Percentiles rank a stretch among this genome's conserved stretches.
phyloP scores from a whole-genome alignment of 1,139 yeast species.

The Sporopachydermia cereana region DNA sequence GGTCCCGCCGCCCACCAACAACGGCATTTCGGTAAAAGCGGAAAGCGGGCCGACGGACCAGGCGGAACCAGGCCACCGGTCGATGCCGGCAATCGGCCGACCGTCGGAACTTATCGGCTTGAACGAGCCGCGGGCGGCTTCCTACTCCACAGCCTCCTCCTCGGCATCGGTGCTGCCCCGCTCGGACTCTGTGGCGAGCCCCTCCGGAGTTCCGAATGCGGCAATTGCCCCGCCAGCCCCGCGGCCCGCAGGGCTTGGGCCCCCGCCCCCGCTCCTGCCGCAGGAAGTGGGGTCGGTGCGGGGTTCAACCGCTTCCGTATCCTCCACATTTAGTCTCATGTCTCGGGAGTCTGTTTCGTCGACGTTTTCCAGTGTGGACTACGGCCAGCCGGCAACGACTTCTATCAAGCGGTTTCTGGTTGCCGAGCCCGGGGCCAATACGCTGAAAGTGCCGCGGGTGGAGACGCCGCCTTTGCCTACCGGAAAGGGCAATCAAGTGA shows the following conservation, averaged over 20 bases:
- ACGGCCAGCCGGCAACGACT: background rate
- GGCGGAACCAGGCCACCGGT: background rate
- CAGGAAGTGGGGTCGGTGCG: background rate
- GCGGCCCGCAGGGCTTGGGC: background rate
- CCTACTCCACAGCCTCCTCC: background rate
- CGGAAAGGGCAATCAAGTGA: background rate
- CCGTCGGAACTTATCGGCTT: background rate
- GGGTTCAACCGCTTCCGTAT: background rate
- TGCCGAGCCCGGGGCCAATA: background rate
- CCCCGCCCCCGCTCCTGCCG: background rate
- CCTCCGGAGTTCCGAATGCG: background rate
- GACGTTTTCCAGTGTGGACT: background rate
- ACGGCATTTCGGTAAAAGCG: background rate
- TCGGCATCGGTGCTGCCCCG: background rate
- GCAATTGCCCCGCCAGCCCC: background rate
- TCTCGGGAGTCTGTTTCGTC: slow-evolving; percentile 4
- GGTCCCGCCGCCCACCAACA: slow-evolving; percentile 5
- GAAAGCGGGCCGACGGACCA: background rate
- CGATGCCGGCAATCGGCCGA: background rate
- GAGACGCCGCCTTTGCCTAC: background rate
- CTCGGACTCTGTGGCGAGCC: background rate
- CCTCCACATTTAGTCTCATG: background rate
- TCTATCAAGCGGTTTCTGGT: background rate
- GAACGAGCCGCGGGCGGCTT: background rate
- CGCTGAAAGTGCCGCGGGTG: background rate